Evolutionary conservation across 179 eudicot species (phyloP).

Genomic region (Monotropa hypopitys): DNA sequence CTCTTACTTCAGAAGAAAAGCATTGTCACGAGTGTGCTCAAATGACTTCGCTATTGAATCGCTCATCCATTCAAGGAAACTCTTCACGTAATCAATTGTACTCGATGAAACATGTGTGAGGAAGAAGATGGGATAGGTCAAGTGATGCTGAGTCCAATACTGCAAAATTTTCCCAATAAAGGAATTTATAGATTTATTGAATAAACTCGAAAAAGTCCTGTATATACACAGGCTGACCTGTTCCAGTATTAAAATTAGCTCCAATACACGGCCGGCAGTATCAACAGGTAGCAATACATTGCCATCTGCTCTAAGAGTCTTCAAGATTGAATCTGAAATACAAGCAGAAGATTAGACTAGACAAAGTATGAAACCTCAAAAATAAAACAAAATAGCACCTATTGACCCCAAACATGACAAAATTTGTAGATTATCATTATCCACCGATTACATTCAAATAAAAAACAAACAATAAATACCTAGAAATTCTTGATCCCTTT

Average conservation of each 20-base stretch:
- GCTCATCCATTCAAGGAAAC: constrained; percentile 97
- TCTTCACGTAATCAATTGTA: constrained; percentile 84
- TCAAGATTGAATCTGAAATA: constrained; percentile 46
- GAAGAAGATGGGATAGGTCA: constrained; percentile 83
- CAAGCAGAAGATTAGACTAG: background rate
- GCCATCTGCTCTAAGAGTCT: constrained; percentile 66
- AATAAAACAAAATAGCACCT: background rate
- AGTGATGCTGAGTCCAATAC: constrained; percentile 89
- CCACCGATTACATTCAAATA: background rate
- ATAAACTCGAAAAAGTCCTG: background rate
- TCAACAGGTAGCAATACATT: constrained; percentile 86
- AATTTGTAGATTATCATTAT: background rate
- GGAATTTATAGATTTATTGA: constrained; percentile 1
- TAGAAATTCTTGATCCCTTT: constrained; percentile 82
- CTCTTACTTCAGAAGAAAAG: constrained; percentile 73
- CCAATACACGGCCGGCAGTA: constrained; percentile 92
- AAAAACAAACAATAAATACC: constrained; percentile 26
- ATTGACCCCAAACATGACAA: background rate
- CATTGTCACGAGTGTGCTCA: constrained; percentile 88
- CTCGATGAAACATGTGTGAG: constrained; percentile 83
- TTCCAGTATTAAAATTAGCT: constrained; percentile 64
- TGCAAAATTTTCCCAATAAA: constrained; percentile 35
- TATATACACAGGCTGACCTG: constrained; percentile 37
- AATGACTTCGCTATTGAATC: constrained; percentile 92
- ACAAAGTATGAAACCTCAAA: background rate